Evolutionary conservation across 768 basidiomycete species (phyloP).

Genomic region (Sarcodon sp.): DNA sequence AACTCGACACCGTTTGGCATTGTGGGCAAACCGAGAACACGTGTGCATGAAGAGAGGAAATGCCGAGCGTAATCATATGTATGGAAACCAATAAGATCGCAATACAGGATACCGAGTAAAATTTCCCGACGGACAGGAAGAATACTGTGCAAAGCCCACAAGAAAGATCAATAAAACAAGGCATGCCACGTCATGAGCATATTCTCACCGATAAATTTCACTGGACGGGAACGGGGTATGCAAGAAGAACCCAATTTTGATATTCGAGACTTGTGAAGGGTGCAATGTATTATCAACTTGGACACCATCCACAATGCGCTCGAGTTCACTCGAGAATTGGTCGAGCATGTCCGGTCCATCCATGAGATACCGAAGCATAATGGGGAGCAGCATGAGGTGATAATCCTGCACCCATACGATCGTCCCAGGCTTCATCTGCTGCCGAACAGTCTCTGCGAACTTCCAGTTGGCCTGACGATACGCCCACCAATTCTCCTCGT

Average conservation of each 20-base stretch:
- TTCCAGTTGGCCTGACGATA: conserved; percentile 94
- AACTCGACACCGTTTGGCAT: conserved; percentile 99
- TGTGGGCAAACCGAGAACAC: conserved; percentile 87
- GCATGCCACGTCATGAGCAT: too few species aligned
- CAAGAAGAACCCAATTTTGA: conserved; percentile 98
- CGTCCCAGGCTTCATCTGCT: conserved; percentile 69
- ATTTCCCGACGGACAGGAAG: conserved; percentile 96
- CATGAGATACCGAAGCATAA: conserved; percentile 84
- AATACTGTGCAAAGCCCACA: conserved; percentile 41
- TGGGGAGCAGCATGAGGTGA: conserved; percentile 94
- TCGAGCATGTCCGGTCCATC: conserved; percentile 51
- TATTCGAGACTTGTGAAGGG: conserved; percentile 35
- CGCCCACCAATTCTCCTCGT: conserved; percentile 96
- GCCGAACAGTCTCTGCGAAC: conserved; percentile 83
- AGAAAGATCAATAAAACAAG: background rate
- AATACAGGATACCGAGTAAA: conserved; percentile 89
- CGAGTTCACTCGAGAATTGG: conserved; percentile 50
- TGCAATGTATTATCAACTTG: conserved; percentile 30
- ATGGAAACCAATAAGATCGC: conserved; percentile 97
- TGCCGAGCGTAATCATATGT: conserved; percentile 99
- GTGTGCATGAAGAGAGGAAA: conserved; percentile 96
- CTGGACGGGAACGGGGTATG: conserved; percentile 98
- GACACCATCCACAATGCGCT: conserved; percentile 62
- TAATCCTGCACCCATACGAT: conserved; percentile 99
- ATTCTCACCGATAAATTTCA: conserved; percentile 84